Evolutionary conservation across 75 land plant species (phyloP).

Genomic region (Selaginella tamariscina): DNA sequence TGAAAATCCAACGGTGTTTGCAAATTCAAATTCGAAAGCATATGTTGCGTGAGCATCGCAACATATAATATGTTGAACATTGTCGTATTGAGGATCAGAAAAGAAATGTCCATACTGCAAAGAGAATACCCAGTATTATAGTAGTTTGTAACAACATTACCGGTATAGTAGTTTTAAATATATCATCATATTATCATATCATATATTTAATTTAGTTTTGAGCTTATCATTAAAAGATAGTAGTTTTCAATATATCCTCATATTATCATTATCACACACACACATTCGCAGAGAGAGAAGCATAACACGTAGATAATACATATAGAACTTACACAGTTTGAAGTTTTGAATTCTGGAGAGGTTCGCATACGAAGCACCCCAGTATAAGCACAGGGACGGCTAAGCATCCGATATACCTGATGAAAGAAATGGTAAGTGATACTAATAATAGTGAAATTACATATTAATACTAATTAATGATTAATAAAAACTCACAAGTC

Average conservation of each 20-base stretch:
- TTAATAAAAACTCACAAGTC: constrained; percentile 56
- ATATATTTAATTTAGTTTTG: no score
- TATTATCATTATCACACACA: no score
- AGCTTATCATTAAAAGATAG: no score
- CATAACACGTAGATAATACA: no score
- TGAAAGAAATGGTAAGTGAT: constrained; percentile 8
- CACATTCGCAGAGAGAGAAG: no score
- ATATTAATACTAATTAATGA: no score
- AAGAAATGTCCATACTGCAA: constrained; percentile 98
- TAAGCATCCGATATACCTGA: constrained; percentile 96
- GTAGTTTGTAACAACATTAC: no score
- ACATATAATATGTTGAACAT: constrained; percentile 97
- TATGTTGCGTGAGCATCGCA: constrained; percentile 95
- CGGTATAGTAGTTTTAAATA: no score
- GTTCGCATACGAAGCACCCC: constrained; percentile 77
- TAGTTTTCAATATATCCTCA: no score
- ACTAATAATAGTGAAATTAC: not conserved
- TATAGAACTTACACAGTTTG: constrained; percentile 42
- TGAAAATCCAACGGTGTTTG: constrained; percentile 47
- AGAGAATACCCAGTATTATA: no score
- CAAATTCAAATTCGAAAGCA: constrained; percentile 91
- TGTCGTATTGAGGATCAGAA: constrained; percentile 96
- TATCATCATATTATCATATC: no score
- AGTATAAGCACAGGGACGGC: constrained; percentile 93
- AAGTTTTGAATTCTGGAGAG: constrained; percentile 75